Evolutionary conservation across 169 alveolate species (phyloP).

Genomic region (Cystoisospora suis): DNA sequence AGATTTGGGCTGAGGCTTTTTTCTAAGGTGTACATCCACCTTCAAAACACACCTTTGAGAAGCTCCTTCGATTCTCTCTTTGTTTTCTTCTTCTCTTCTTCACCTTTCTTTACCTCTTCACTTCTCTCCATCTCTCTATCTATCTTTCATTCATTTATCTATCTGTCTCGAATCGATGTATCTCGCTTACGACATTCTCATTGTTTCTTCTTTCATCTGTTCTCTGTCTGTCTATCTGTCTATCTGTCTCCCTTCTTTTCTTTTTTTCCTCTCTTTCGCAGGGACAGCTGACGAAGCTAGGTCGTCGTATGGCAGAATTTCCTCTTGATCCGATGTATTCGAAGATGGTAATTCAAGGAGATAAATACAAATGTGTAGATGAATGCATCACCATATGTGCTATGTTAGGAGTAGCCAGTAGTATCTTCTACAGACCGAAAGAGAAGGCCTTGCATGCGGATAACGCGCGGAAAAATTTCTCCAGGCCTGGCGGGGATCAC

Average conservation of each 20-base stretch:
- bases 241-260: conserved; percentile 4
- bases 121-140: not conserved
- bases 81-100: no score
- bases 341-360: conserved; percentile 88
- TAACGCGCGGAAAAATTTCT: conserved; percentile 94
- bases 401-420: conserved; percentile 97
- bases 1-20: no score
- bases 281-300: conserved; percentile 81
- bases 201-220: no score
- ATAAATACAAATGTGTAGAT: conserved; percentile 94
- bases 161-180: no score
- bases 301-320: conserved; percentile 98
- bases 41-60: no score
- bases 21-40: no score
- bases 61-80: no score
- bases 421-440: conserved; percentile 96
- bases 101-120: not conserved
- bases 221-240: not conserved
- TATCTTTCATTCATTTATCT: not conserved
- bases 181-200: no score
- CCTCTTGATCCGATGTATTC: conserved; percentile 98
- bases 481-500: conserved; percentile 97
- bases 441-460: conserved; percentile 98
- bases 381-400: conserved; percentile 95
- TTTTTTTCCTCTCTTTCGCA: not conserved